These are phyloP conservation scores for Peziza echinospora DNA, from an alignment of 495 filamentous ascomycete species.

Conservation along the genomic window DNA sequence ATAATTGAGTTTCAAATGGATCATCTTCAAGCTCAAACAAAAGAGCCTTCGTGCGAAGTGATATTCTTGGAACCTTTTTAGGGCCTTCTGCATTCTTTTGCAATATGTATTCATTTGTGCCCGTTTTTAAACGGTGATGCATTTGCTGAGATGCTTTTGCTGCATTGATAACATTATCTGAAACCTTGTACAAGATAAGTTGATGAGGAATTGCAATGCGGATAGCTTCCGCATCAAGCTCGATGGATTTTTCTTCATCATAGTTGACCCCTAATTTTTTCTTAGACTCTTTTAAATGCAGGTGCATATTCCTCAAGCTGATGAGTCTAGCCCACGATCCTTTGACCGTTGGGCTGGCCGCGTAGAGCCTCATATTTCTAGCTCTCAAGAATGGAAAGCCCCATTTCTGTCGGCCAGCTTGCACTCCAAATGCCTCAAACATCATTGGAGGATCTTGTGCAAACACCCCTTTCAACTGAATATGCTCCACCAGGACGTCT, in stretches of 20 bases:
- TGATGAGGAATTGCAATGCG: constrained; percentile 84
- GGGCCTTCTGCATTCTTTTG: constrained; percentile 63
- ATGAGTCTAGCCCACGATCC: constrained; percentile 66
- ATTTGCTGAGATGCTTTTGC: constrained; percentile 74
- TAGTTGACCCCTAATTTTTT: constrained; percentile 40
- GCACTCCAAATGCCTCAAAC: constrained; percentile 62
- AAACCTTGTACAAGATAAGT: constrained; percentile 69
- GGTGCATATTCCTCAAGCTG: constrained; percentile 54
- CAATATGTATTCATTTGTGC: constrained; percentile 66
- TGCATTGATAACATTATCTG: constrained; percentile 78
- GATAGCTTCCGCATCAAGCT: constrained; percentile 67
- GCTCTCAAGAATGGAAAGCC: constrained; percentile 54
- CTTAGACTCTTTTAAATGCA: constrained; percentile 57
- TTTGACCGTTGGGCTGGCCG: constrained; percentile 59
- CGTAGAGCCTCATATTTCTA: constrained; percentile 60
- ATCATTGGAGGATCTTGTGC: constrained; percentile 74
- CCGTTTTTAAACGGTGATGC: constrained; percentile 71
- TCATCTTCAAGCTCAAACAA: constrained; percentile 89
- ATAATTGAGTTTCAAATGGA: constrained; percentile 90
- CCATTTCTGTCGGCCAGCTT: constrained; percentile 70
- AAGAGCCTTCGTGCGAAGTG: constrained; percentile 55
- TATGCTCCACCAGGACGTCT: constrained; percentile 53
- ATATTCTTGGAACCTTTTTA: constrained; percentile 65
- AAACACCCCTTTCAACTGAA: constrained; percentile 76
- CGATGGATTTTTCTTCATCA: constrained; percentile 60